Percentiles rank a stretch among this genome's conserved stretches.
These are phyloP conservation scores for Tricholoma furcatifolium DNA, from an alignment of 768 basidiomycete species.

Conservation along the genomic window DNA sequence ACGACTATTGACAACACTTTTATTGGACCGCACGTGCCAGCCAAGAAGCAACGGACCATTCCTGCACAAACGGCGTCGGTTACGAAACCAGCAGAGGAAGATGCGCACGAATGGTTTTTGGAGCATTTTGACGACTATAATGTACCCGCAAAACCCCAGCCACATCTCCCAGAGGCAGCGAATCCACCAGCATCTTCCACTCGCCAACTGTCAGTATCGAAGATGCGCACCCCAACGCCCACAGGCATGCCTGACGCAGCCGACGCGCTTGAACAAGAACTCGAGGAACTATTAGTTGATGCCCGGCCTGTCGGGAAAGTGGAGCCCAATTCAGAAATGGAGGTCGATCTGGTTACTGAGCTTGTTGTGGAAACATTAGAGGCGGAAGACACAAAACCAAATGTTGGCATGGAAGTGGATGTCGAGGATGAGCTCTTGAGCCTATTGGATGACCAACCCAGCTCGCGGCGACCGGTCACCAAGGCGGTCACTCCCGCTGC, in stretches of 20 bases:
- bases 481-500: slow-evolving; percentile 6
- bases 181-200: slow-evolving; percentile 21
- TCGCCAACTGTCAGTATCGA: slow-evolving; percentile 5
- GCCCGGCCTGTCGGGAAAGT: slow-evolving; percentile 27
- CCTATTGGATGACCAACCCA: slow-evolving; percentile 55
- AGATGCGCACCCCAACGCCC: slow-evolving; percentile 18
- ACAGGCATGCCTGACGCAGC: slow-evolving; percentile 31
- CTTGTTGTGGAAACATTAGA: slow-evolving; percentile 43
- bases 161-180: slow-evolving; percentile 26
- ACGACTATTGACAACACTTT: background rate
- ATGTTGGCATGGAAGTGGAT: slow-evolving; percentile 36
- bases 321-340: slow-evolving; percentile 36
- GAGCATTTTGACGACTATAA: slow-evolving; percentile 48
- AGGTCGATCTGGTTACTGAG: slow-evolving; percentile 43
- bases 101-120: slow-evolving; percentile 61
- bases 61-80: slow-evolving; percentile 6
- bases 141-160: slow-evolving; percentile 13
- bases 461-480: slow-evolving; percentile 18
- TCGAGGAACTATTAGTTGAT: slow-evolving; percentile 26
- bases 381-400: slow-evolving; percentile 20
- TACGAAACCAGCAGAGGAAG: slow-evolving; percentile 37
- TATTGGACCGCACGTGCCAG: background rate
- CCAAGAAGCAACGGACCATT: slow-evolving; percentile 12
- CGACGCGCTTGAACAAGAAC: slow-evolving; percentile 44
- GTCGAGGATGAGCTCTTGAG: slow-evolving; percentile 71